Base-by-base conservation (phyloP, 2,329 filamentous ascomycete genomes). In the Apiospora pterosperma region DNA sequence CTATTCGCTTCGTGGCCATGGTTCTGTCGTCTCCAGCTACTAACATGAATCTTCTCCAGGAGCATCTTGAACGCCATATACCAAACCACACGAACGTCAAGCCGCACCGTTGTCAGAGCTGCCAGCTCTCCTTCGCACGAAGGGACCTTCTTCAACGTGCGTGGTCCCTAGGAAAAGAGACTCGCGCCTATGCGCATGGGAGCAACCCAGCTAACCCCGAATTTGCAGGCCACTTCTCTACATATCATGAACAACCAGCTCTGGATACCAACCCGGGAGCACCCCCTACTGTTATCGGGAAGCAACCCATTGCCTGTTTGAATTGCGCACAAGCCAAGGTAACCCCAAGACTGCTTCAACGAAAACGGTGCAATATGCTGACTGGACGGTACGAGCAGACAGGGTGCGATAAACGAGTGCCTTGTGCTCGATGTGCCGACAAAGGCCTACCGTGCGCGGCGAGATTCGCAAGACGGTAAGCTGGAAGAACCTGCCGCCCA, bases 71-170 rank as follows among this genome's bases (percentile, higher is more conserved):
- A 68, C 80, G 84, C 67, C 84, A 85, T 66, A 79, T 86, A 44
- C 82, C 83, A 11, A 82, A 72, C 63, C 84, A 86, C 66, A 86
- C 84, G 65, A 83, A 85, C 69, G 82, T 85, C 48, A 85, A 85
- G 70, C 83, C 83, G 12, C 79, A 85, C 68, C 77, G 80, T 42
- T 86, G 84, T 68, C 76, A 75, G 63, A 75, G 77, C 39, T 86
- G 84, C 68, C 78, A 82, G 59, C 74, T 85, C 5, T 81, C 79
- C 3, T 86, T 85, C 71, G 78, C 82, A 31, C 73, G 83, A 74
- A 81, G 84, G 67, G 84, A 85, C 63, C 76, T 86, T 8, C 76
- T 85, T 4, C 81, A 83, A 68, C 76, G 83, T 69, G 83, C 85
- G 64, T 78, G 84, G 64, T 76, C 78, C 4, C 28, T 7, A n/a